phyloP scores from a whole-genome alignment of 2,329 filamentous ascomycete genomes.

The Karstenula rhodostoma region DNA sequence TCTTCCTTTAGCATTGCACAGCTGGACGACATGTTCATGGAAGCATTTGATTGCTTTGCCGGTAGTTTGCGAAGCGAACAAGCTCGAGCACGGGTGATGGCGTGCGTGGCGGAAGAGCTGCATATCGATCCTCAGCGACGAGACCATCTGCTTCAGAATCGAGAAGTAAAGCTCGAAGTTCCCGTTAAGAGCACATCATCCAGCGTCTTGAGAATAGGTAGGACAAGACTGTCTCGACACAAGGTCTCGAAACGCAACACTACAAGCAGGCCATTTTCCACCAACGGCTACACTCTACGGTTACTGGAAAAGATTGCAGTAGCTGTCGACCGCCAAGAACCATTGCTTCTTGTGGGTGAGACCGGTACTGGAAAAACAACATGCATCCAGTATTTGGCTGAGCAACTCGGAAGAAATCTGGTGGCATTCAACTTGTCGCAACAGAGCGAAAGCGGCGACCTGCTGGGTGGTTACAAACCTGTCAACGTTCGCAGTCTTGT shows the following conservation, averaged over 20 bases:
- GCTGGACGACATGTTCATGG: conserved; percentile 88
- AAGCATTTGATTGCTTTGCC: conserved; percentile 91
- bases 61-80: conserved; percentile 76
- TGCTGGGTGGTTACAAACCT: conserved; percentile 95
- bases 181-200: conserved; percentile 37
- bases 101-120: conserved; percentile 83
- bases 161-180: conserved; percentile 70
- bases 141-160: conserved; percentile 76
- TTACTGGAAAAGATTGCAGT: conserved; percentile 89
- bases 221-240: conserved; percentile 57
- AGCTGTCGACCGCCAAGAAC: conserved; percentile 83
- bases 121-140: conserved; percentile 84
- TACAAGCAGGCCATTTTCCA: conserved; percentile 74
- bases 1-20: conserved; percentile 73
- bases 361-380: conserved; percentile 99
- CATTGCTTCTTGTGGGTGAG: conserved; percentile 94
- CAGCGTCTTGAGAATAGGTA: conserved; percentile 45
- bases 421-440: conserved; percentile 96
- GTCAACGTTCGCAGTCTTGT: conserved; percentile 89
- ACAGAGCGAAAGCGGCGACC: conserved; percentile 95
- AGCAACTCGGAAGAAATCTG: conserved; percentile 82
- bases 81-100: conserved; percentile 67
- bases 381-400: conserved; percentile 89
- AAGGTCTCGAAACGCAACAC: conserved; percentile 50
- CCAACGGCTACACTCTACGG: conserved; percentile 82